Base-by-base conservation (phyloP, 768 basidiomycete genomes). In the Trichaptum fuscoviolaceum region DNA sequence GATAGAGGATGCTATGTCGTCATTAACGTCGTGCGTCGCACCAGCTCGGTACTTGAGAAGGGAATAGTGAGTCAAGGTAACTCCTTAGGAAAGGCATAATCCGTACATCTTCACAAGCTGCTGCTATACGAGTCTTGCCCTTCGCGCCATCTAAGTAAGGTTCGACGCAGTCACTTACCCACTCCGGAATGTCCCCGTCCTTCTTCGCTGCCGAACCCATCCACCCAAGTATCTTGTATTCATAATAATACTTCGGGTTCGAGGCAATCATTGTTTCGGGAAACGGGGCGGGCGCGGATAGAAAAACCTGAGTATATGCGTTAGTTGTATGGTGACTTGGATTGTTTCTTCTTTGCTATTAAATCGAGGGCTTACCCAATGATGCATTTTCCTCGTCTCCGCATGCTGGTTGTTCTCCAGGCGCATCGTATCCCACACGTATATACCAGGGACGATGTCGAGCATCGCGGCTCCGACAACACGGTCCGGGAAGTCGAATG, bases 391-490 rank as follows among this genome's bases (percentile, higher is more conserved):
- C 30, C 63, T 62, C 20, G 70, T 70, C 57, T 69, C 70, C 1
- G 52, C 57, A 61, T 70, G 70, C 34, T 64, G 34, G 20, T 52
- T 52, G 27, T 68, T 67, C 18, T 64, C 57, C 9, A 69, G 66
- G 52, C 65, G 65, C 70, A 71, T 71, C 35, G 27, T 57, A 26
- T 62, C 69, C 70, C 70, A 71, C 7, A 67, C 67, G 60, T 64
- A 67, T 20, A 63, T 58, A 4, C 67, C 68, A n/a, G 70, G 70
- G 6, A 71, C 70, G 36, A 71, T 71, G 58, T 71, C 70, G 23
- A 71, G 68, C 20, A 71, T 36, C 20, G 52, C 70, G 18, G 65
- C 23, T 15, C 70, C 70, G 34, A 60, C 57, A 20, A 71, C 70
- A 20, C 69, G 70, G n/a, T 67, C 63, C 0, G 70, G 70, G 57